Evolutionary conservation across 129 eudicot genomes (phyloP).

Genomic region (Sambucus nigra): DNA sequence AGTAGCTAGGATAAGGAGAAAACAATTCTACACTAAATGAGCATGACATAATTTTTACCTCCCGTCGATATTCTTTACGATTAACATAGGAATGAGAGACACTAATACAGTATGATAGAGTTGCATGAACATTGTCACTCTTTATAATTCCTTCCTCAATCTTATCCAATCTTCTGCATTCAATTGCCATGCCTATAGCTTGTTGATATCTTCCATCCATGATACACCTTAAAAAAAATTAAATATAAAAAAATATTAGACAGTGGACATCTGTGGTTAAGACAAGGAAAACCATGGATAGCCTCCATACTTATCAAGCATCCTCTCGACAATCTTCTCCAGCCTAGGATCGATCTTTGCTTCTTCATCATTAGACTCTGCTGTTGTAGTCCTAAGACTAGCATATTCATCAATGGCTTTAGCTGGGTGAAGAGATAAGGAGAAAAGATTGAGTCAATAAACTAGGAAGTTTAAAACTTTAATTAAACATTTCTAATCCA

Average conservation of each 20-base stretch:
- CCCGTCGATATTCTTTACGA: constrained; percentile 71
- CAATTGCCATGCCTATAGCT: constrained; percentile 93
- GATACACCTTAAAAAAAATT: constrained; percentile 49
- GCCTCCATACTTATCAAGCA: constrained; percentile 86
- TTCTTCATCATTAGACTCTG: constrained; percentile 57
- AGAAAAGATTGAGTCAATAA: not conserved
- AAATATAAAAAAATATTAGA: too few species aligned
- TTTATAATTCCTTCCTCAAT: constrained; percentile 81
- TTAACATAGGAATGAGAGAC: constrained; percentile 75
- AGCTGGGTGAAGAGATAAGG: constrained; percentile 37
- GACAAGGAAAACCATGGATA: not conserved
- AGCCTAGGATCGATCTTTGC: constrained; percentile 74
- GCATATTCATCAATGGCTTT: constrained; percentile 98
- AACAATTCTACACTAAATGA: not conserved
- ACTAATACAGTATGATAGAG: constrained; percentile 68
- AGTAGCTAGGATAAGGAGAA: too few species aligned
- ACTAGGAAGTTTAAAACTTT: not conserved
- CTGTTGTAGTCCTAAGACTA: constrained; percentile 61
- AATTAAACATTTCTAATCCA: too few species aligned
- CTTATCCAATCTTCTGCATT: constrained; percentile 85
- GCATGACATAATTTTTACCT: constrained; percentile 35
- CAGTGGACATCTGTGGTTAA: not conserved
- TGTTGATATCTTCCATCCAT: constrained; percentile 79
- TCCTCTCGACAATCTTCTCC: constrained; percentile 88
- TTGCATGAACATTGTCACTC: constrained; percentile 73